phyloP scores from a whole-genome alignment of 306 rosid species.

The Sesbania bispinosa region DNA sequence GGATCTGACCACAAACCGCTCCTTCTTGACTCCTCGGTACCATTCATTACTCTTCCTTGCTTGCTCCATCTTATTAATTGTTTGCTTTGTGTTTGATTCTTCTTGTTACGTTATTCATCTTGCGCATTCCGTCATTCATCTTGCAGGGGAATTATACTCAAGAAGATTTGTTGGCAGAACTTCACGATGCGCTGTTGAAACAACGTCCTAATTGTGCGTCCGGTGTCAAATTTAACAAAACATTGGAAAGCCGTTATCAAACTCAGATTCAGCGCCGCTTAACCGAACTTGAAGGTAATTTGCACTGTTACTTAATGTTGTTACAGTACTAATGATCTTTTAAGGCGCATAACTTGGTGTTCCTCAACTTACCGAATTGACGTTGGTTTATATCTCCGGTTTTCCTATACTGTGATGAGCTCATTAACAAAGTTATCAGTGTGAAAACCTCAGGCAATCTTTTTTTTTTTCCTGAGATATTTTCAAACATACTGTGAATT shows the following conservation, averaged over 20 bases:
- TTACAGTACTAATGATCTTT: too few relatives aligned
- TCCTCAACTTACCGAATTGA: not conserved
- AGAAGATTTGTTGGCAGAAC: constrained; percentile 44
- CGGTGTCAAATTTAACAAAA: constrained; percentile 41
- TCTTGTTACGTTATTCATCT: too few relatives aligned
- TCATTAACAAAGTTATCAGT: not conserved
- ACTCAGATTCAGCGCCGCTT: constrained; percentile 56
- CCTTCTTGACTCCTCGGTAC: not conserved
- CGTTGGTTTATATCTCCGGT: not conserved
- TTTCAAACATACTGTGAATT: not conserved
- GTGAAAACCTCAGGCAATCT: not conserved
- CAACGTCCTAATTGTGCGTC: constrained; percentile 48
- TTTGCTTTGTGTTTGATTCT: not conserved
- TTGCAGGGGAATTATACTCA: not conserved
- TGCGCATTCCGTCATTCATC: too few relatives aligned
- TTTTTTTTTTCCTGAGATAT: not conserved
- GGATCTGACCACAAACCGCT: not conserved
- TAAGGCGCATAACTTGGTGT: not conserved
- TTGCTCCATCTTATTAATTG: not conserved
- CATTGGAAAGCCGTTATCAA: constrained; percentile 48
- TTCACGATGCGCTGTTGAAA: constrained; percentile 57
- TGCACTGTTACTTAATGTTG: too few relatives aligned
- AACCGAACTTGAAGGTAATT: constrained; percentile 79
- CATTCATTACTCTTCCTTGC: not conserved
- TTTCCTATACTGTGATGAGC: not conserved